Conservation (phyloP, 2,329 filamentous ascomycete species). For the Hortaea sp. region DNA sequence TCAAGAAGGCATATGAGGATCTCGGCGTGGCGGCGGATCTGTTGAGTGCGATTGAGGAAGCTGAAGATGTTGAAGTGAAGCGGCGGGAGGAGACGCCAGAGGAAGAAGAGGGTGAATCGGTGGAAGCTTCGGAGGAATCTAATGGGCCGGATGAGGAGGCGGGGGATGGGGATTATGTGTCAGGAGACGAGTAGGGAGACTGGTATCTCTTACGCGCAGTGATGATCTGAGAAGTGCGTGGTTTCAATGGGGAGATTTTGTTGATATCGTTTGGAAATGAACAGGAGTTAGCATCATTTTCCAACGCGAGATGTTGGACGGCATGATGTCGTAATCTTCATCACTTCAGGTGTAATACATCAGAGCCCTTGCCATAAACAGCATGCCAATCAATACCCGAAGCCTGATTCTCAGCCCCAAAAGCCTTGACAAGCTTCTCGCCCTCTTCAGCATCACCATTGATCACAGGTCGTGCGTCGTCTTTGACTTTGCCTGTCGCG, state of each 20-base stretch:
- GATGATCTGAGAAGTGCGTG: too few species aligned
- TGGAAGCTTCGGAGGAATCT: not conserved
- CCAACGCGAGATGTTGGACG: not conserved
- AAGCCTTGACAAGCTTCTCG: conserved; percentile 62
- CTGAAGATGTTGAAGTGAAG: not conserved
- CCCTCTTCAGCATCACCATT: conserved; percentile 60
- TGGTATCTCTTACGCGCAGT: too few species aligned
- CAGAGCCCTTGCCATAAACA: conserved; percentile 70
- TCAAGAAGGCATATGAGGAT: not conserved
- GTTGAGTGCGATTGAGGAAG: not conserved
- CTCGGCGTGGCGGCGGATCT: not conserved
- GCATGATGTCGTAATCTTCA: not conserved
- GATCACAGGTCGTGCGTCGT: conserved; percentile 52
- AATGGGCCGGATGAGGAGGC: not conserved
- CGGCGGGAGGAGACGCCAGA: not conserved
- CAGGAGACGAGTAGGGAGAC: not conserved
- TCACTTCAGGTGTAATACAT: conserved; percentile 56
- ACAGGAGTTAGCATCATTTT: too few species aligned
- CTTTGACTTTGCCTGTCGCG: conserved; percentile 56
- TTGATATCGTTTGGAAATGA: too few species aligned
- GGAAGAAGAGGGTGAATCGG: not conserved
- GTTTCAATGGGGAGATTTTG: too few species aligned
- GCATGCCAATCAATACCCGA: conserved; percentile 63
- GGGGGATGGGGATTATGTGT: not conserved
- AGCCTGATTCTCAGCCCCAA: conserved; percentile 72